Percentiles rank a stretch among this genome's conserved stretches.
These are phyloP conservation scores for Candolleomyces efflorescens DNA, from an alignment of 768 basidiomycete genomes.

Conservation along the genomic window DNA sequence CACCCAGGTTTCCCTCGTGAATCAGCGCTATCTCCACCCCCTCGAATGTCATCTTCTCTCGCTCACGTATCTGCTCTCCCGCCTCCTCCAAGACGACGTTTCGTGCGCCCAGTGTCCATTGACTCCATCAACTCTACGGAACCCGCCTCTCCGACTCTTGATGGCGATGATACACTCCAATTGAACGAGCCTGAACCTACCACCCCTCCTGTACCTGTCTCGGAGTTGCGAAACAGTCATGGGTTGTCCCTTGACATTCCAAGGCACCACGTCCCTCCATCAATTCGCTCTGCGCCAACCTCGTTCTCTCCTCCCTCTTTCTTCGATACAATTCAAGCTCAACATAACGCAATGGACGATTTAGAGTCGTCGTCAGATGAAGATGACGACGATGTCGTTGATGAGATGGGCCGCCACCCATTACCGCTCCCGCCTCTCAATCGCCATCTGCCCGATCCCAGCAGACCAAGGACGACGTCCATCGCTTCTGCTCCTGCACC, in stretches of 20 bases:
- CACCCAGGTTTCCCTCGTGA: conserved; percentile 20
- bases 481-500: conserved; percentile 22
- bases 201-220: conserved; percentile 37
- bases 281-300: conserved; percentile 57
- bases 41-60: conserved; percentile 61
- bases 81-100: conserved; percentile 44
- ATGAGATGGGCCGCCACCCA: conserved; percentile 19
- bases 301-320: conserved; percentile 66
- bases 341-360: conserved; percentile 71
- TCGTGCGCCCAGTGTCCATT: conserved; percentile 13
- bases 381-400: conserved; percentile 30
- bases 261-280: conserved; percentile 34
- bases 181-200: conserved; percentile 41
- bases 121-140: conserved; percentile 19
- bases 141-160: conserved; percentile 13
- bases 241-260: conserved; percentile 44
- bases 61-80: conserved; percentile 42
- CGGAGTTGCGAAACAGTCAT: conserved; percentile 24
- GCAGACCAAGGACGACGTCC: conserved; percentile 28
- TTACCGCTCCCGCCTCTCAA: conserved; percentile 13
- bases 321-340: conserved; percentile 70
- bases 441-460: not conserved
- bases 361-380: conserved; percentile 53
- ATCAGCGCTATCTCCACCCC: conserved; percentile 51
- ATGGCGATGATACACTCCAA: conserved; percentile 26